Percentiles rank a stretch among this genome's conserved stretches.
Conservation (phyloP, 78 protist species). For the Cavenderia fasciculata region DNA sequence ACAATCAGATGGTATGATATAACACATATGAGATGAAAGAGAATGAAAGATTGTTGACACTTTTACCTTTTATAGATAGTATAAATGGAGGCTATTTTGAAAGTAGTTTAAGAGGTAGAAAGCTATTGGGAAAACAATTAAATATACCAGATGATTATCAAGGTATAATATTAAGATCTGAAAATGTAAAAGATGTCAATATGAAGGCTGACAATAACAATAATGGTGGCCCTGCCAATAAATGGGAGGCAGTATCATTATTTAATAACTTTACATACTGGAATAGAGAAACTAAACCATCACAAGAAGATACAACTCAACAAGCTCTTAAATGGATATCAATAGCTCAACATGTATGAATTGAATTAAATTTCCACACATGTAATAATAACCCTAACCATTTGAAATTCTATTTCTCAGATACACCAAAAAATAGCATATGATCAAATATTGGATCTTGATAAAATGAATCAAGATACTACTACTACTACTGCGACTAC, state of each 20-base stretch:
- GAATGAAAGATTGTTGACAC: not conserved
- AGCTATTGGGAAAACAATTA: slow-evolving; percentile 11
- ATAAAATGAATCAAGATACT: not conserved
- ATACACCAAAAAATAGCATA: slow-evolving; percentile 4
- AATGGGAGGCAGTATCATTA: slow-evolving; percentile 28
- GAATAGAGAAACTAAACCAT: slow-evolving; percentile 61
- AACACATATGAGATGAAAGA: too few species aligned
- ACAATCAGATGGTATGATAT: not conserved
- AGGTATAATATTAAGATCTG: slow-evolving; percentile 35
- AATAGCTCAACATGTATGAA: not conserved
- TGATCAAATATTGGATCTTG: not conserved
- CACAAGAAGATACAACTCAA: slow-evolving; percentile 2
- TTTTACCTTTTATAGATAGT: not conserved
- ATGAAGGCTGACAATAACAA: not conserved
- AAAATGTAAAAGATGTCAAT: not conserved
- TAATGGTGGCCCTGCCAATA: not conserved
- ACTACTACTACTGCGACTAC: not conserved
- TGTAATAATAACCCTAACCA: not conserved
- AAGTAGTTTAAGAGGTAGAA: slow-evolving; percentile 32
- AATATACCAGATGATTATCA: slow-evolving; percentile 14
- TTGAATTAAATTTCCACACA: not conserved
- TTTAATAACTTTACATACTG: slow-evolving; percentile 21
- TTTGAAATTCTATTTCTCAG: not conserved
- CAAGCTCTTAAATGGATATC: slow-evolving; percentile 26
- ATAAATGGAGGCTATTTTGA: not conserved